phyloP scores from a whole-genome alignment of 2,329 filamentous ascomycete genomes.

The Hypoxylon sp. region DNA sequence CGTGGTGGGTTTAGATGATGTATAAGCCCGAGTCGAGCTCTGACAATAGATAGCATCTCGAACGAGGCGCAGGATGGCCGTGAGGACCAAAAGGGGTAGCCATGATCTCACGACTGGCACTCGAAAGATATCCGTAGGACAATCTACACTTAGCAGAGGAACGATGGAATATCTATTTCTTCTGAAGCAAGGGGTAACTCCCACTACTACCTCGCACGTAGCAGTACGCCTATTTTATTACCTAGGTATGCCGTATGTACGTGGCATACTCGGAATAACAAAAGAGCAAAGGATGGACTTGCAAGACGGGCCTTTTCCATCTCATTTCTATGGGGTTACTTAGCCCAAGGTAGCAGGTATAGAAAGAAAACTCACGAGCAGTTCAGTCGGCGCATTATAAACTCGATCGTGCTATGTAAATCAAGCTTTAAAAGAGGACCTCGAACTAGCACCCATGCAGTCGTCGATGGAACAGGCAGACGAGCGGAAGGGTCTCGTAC shows the following conservation, averaged over 20 bases:
- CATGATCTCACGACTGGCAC: slow-evolving; percentile 24
- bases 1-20: background rate
- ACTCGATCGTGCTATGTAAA: slow-evolving; percentile 1
- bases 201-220: slow-evolving; percentile 20
- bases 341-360: slow-evolving; percentile 1
- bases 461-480: background rate
- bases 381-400: slow-evolving; percentile 12
- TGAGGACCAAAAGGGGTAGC: slow-evolving; percentile 23
- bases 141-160: slow-evolving; percentile 5
- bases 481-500: background rate
- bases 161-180: slow-evolving; percentile 3
- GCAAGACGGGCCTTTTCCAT: slow-evolving; percentile 12
- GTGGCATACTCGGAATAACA: background rate
- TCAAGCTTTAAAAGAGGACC: slow-evolving; percentile 18
- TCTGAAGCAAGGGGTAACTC: slow-evolving; percentile 28
- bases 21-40: background rate
- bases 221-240: too few species aligned
- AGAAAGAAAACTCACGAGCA: slow-evolving; percentile 21
- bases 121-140: slow-evolving; percentile 4
- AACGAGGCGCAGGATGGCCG: slow-evolving; percentile 27
- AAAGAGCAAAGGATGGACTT: slow-evolving; percentile 12
- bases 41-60: slow-evolving; percentile 13
- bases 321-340: background rate
- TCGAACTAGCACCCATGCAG: slow-evolving; percentile 18
- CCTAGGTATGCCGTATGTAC: slow-evolving; percentile 15